Conservation (phyloP, 2,329 filamentous ascomycete species). For the Pseudocercospora crystallina region DNA sequence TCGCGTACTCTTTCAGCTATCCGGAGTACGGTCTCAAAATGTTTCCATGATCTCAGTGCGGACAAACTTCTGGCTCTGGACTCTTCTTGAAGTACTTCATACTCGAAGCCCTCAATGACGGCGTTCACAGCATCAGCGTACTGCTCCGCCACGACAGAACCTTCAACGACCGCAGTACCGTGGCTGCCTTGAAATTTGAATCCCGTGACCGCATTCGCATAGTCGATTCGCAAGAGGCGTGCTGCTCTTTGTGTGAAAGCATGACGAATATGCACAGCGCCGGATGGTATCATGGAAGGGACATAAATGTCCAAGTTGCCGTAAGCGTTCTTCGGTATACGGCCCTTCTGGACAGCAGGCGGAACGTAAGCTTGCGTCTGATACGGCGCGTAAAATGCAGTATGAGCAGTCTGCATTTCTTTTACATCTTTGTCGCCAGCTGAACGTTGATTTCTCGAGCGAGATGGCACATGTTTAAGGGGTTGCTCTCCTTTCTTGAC, state of each 20-base stretch:
- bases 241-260: slow-evolving; percentile 69
- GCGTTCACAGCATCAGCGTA: slow-evolving; percentile 69
- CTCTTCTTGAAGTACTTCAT: slow-evolving; percentile 64
- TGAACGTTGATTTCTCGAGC: slow-evolving; percentile 21
- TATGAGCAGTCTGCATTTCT: slow-evolving; percentile 47
- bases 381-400: slow-evolving; percentile 59
- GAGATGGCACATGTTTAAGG: slow-evolving; percentile 62
- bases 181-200: slow-evolving; percentile 85
- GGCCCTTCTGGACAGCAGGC: slow-evolving; percentile 71
- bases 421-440: slow-evolving; percentile 34
- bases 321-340: slow-evolving; percentile 63
- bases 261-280: slow-evolving; percentile 58
- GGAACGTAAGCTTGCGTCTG: slow-evolving; percentile 72
- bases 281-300: slow-evolving; percentile 62
- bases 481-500: slow-evolving; percentile 78
- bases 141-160: slow-evolving; percentile 73
- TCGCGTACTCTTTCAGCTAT: slow-evolving; percentile 72
- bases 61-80: slow-evolving; percentile 53
- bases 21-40: slow-evolving; percentile 61
- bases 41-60: slow-evolving; percentile 58
- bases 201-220: slow-evolving; percentile 83
- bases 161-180: slow-evolving; percentile 79
- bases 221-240: slow-evolving; percentile 75
- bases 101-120: slow-evolving; percentile 66
- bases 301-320: slow-evolving; percentile 65